Conservation (phyloP, 495 filamentous ascomycete species). For the Hypoxylon fuscum region DNA sequence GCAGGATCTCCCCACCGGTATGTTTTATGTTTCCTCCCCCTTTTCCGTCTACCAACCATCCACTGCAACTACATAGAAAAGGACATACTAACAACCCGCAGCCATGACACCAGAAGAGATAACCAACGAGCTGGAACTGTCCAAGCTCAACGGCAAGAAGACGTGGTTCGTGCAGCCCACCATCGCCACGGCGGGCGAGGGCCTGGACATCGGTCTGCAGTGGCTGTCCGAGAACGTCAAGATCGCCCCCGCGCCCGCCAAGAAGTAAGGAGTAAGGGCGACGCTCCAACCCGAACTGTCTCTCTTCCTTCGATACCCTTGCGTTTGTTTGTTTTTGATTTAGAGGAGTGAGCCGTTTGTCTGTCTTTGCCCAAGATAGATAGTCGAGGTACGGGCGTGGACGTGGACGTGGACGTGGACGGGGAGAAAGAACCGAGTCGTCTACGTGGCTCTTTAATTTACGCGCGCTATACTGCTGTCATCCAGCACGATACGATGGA, state of each 20-base stretch:
- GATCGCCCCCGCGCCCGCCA: slow-evolving; percentile 64
- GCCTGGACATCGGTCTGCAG: slow-evolving; percentile 89
- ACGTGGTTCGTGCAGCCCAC: slow-evolving; percentile 97
- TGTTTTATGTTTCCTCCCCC: too few species aligned
- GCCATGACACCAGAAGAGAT: slow-evolving; percentile 89
- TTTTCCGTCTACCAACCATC: neutral
- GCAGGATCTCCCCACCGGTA: slow-evolving; percentile 90
- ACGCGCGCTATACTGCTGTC: too few species aligned
- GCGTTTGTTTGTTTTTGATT: slow-evolving; percentile 20
- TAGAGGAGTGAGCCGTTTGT: neutral
- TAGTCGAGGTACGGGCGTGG: neutral
- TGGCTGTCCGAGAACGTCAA: slow-evolving; percentile 97
- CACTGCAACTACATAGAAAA: neutral
- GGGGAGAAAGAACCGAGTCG: too few species aligned
- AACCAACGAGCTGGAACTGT: slow-evolving; percentile 83
- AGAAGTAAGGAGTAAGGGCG: slow-evolving; percentile 61
- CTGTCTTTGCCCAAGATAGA: too few species aligned
- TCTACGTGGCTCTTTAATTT: too few species aligned
- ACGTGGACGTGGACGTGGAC: neutral
- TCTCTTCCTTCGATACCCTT: slow-evolving; percentile 36
- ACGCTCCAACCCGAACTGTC: slow-evolving; percentile 16
- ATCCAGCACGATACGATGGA: too few species aligned
- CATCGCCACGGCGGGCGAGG: slow-evolving; percentile 92
- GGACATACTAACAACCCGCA: slow-evolving; percentile 46
- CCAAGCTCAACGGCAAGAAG: slow-evolving; percentile 88